These are phyloP conservation scores for Fusarium mexicanum DNA, from an alignment of 2,329 filamentous ascomycete species.

Conservation along the genomic window DNA sequence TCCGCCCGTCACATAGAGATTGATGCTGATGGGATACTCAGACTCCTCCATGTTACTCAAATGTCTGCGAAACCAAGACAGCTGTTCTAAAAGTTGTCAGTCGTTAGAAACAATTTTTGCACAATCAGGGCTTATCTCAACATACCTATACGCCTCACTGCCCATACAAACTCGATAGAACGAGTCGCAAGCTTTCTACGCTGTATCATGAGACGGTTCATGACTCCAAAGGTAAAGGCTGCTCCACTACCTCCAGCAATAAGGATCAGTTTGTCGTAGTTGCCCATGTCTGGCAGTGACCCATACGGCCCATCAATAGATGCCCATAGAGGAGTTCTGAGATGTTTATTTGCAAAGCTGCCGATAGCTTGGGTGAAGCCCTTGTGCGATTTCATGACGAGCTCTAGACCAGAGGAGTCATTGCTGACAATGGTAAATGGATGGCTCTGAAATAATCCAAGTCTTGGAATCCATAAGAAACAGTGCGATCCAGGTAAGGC, in stretches of 20 bases:
- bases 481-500: conserved; percentile 51
- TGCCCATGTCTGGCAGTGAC: conserved; percentile 56
- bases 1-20: background rate
- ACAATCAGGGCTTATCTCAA: fast-evolving
- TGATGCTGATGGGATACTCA: background rate
- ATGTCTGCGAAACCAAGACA: background rate
- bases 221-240: conserved; percentile 37
- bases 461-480: conserved; percentile 64
- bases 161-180: conserved; percentile 27
- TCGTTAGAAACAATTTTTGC: fast-evolving
- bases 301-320: conserved; percentile 66
- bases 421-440: conserved; percentile 64
- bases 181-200: background rate
- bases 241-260: conserved; percentile 41
- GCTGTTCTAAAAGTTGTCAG: background rate
- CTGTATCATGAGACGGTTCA: conserved; percentile 6
- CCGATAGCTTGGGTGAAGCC: conserved; percentile 64
- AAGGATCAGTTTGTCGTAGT: conserved; percentile 39
- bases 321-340: conserved; percentile 54
- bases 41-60: background rate
- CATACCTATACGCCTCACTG: conserved; percentile 17
- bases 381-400: conserved; percentile 60
- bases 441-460: conserved; percentile 63
- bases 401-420: conserved; percentile 53
- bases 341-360: conserved; percentile 54